Evolutionary conservation across 1,139 yeast species (phyloP).

Genomic region (Chernovozyma aurita): DNA sequence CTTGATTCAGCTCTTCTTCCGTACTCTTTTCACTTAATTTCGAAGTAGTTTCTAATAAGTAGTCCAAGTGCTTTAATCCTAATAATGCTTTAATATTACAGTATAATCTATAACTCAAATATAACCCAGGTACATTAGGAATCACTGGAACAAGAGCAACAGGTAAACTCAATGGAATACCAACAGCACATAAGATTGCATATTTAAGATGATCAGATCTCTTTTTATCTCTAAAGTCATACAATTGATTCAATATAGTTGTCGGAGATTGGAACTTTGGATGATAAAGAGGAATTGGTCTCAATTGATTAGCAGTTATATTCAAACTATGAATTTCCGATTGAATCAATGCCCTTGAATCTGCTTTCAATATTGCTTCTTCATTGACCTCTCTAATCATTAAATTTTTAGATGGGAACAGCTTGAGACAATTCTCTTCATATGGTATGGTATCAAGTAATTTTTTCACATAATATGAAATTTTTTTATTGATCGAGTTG

Average conservation of each 20-base stretch:
- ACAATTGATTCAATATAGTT: constrained; percentile 30
- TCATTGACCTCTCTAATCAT: constrained; percentile 46
- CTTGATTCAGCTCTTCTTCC: background rate
- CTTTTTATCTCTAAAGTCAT: constrained; percentile 23
- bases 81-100: constrained; percentile 76
- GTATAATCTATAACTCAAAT: constrained; percentile 74
- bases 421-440: constrained; percentile 47
- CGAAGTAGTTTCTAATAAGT: constrained; percentile 32
- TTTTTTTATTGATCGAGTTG: constrained; percentile 30
- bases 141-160: constrained; percentile 77
- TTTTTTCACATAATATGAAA: constrained; percentile 31
- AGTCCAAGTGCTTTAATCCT: constrained; percentile 68
- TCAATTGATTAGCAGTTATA: constrained; percentile 29
- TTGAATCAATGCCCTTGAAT: constrained; percentile 18
- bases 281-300: constrained; percentile 41
- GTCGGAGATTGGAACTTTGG: constrained; percentile 32
- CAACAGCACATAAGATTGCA: constrained; percentile 46
- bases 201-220: constrained; percentile 29
- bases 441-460: constrained; percentile 46
- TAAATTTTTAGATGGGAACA: constrained; percentile 46
- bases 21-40: constrained; percentile 9
- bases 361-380: constrained; percentile 12
- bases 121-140: constrained; percentile 95
- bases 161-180: constrained; percentile 78
- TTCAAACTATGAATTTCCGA: constrained; percentile 26